These are phyloP conservation scores for Penicillium soppii DNA, from an alignment of 495 filamentous ascomycete genomes.

Conservation along the genomic window DNA sequence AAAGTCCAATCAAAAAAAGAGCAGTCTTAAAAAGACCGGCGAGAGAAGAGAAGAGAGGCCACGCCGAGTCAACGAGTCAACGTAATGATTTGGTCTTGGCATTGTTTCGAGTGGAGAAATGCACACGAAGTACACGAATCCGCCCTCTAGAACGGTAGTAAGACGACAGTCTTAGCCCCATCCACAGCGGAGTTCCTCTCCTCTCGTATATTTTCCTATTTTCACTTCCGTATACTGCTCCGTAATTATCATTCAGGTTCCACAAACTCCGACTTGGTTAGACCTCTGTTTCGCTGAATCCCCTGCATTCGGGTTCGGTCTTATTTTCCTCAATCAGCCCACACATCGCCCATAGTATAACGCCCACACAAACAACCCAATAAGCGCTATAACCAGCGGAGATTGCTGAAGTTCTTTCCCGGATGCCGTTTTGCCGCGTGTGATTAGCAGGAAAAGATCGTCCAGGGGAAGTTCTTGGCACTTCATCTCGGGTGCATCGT, in stretches of 20 bases:
- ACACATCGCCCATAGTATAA: not conserved
- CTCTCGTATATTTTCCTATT: not conserved
- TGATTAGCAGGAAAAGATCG: not conserved
- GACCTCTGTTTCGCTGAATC: not conserved
- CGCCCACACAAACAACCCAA: no score
- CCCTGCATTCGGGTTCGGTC: constrained; percentile 10
- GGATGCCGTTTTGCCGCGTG: not conserved
- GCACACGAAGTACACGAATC: not conserved
- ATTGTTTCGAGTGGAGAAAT: constrained; percentile 1
- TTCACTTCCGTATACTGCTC: not conserved
- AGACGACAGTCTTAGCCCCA: not conserved
- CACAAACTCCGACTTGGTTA: not conserved
- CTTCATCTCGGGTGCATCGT: not conserved
- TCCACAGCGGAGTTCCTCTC: constrained; percentile 9
- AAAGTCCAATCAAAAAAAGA: not conserved
- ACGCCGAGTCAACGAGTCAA: not conserved
- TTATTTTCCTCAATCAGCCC: constrained; percentile 4
- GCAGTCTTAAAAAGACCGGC: not conserved
- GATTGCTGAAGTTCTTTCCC: not conserved
- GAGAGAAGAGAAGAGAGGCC: not conserved
- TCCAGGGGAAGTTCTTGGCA: not conserved
- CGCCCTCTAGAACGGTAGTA: no score
- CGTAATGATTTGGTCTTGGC: constrained; percentile 7
- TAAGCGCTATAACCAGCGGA: no score
- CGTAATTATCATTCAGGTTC: no score